These are phyloP conservation scores for Dactylellina leptospora DNA, from an alignment of 2,329 filamentous ascomycete species.

Conservation along the genomic window DNA sequence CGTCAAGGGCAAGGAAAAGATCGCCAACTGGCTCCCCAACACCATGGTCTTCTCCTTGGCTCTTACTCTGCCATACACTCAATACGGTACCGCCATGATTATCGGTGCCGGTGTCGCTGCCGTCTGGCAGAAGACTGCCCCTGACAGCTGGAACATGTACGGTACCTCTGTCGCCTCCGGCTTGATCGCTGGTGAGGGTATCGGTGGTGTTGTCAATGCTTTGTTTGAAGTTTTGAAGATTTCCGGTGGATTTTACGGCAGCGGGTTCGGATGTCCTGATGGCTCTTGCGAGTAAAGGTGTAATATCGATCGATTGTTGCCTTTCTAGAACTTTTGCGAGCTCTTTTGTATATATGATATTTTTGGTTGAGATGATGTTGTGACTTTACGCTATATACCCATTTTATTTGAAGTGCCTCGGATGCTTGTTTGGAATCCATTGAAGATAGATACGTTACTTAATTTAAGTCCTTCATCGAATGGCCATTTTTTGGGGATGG, in stretches of 20 bases:
- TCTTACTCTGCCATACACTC: slow-evolving; percentile 52
- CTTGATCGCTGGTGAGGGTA: slow-evolving; percentile 54
- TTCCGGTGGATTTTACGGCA: slow-evolving; percentile 43
- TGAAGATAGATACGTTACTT: too few species aligned
- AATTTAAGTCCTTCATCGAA: too few species aligned
- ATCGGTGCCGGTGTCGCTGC: slow-evolving; percentile 52
- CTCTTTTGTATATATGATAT: slow-evolving; percentile 13
- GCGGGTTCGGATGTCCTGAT: slow-evolving; percentile 33
- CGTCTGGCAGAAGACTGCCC: slow-evolving; percentile 46
- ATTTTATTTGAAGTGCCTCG: not conserved
- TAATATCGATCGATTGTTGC: too few species aligned
- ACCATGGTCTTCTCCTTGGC: slow-evolving; percentile 54
- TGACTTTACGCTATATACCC: slow-evolving; percentile 16
- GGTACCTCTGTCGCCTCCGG: slow-evolving; percentile 52
- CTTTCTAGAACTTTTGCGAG: too few species aligned
- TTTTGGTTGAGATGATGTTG: not conserved
- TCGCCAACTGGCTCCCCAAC: slow-evolving; percentile 62
- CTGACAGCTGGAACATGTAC: slow-evolving; percentile 52
- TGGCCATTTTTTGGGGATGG: too few species aligned
- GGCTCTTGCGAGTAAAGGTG: too few species aligned
- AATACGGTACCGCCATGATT: slow-evolving; percentile 55
- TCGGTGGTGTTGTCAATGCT: slow-evolving; percentile 54
- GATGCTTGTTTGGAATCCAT: too few species aligned
- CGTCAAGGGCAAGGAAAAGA: slow-evolving; percentile 46
- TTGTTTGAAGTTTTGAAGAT: slow-evolving; percentile 52